Percentiles rank a stretch among this genome's conserved stretches.
phyloP scores from a whole-genome alignment of 352 stramenopile species.

The Globisporangium paddicum region DNA sequence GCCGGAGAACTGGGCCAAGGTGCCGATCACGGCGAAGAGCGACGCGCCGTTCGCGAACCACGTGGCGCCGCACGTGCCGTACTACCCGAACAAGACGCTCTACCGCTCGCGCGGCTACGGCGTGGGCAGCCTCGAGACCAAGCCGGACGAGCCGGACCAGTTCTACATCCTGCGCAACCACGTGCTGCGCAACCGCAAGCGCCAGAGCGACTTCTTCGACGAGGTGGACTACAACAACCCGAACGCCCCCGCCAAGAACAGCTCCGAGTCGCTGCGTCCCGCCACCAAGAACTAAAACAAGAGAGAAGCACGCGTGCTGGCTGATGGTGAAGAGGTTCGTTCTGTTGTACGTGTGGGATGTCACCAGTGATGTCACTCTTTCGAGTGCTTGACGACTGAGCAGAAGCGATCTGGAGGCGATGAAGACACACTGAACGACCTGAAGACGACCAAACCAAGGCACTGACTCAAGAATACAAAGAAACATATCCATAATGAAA shows the following conservation, averaged over 20 bases:
- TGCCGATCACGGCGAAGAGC: conserved; percentile 40
- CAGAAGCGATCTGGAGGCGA: too few species aligned
- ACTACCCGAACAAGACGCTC: conserved; percentile 73
- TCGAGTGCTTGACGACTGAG: too few species aligned
- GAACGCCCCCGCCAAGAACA: conserved; percentile 30
- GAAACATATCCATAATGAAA: conserved; percentile 6
- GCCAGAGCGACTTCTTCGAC: conserved; percentile 53
- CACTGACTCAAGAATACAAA: neutral
- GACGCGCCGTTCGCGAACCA: conserved; percentile 73
- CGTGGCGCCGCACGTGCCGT: conserved; percentile 55
- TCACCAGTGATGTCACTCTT: too few species aligned
- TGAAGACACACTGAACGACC: neutral
- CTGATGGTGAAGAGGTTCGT: neutral
- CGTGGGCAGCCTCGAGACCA: conserved; percentile 59
- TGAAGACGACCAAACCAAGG: neutral
- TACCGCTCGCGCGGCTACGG: conserved; percentile 80
- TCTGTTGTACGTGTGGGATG: neutral
- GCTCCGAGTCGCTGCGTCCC: conserved; percentile 47
- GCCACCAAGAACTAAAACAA: conserved; percentile 54
- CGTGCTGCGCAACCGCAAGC: conserved; percentile 64
- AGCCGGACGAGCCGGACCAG: conserved; percentile 61
- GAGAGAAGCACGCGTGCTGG: neutral
- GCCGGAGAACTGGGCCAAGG: conserved; percentile 69
- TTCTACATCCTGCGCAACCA: conserved; percentile 82
- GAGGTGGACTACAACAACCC: conserved; percentile 86